Conservation (phyloP, 2,329 filamentous ascomycete species). For the Cytospora paraplurivora region DNA sequence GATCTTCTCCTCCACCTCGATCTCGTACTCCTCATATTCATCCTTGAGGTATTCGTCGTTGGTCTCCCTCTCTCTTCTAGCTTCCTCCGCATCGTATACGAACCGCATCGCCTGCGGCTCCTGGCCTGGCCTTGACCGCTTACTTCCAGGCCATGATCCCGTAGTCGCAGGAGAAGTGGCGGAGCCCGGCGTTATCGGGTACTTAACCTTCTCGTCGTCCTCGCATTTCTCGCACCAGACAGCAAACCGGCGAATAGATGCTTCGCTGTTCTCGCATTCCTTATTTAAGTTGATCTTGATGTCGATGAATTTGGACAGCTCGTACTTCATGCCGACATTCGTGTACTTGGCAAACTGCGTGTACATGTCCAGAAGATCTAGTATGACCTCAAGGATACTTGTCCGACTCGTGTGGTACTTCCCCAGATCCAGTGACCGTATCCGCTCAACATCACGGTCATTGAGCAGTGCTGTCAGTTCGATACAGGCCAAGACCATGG, state of each 20-base stretch:
- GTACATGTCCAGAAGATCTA: constrained; percentile 91
- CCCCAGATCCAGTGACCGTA: constrained; percentile 52
- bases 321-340: constrained; percentile 70
- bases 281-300: constrained; percentile 86
- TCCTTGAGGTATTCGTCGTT: constrained; percentile 71
- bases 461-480: constrained; percentile 77
- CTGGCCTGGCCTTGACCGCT: constrained; percentile 44
- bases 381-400: constrained; percentile 72
- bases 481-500: constrained; percentile 78
- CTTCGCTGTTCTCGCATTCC: constrained; percentile 66
- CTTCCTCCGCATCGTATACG: constrained; percentile 79
- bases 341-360: constrained; percentile 79
- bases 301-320: constrained; percentile 77
- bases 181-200: constrained; percentile 41
- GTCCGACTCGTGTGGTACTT: constrained; percentile 50
- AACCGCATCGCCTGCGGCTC: constrained; percentile 77
- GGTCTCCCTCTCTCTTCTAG: constrained; percentile 68
- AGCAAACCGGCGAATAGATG: constrained; percentile 62
- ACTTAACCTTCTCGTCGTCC: constrained; percentile 39
- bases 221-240: constrained; percentile 59
- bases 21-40: constrained; percentile 75
- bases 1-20: constrained; percentile 72
- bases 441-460: constrained; percentile 53
- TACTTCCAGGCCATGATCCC: constrained; percentile 42
- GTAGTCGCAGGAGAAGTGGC: constrained; percentile 45